Conservation (phyloP, 768 basidiomycete genomes). For the Tylopilus sp. region DNA sequence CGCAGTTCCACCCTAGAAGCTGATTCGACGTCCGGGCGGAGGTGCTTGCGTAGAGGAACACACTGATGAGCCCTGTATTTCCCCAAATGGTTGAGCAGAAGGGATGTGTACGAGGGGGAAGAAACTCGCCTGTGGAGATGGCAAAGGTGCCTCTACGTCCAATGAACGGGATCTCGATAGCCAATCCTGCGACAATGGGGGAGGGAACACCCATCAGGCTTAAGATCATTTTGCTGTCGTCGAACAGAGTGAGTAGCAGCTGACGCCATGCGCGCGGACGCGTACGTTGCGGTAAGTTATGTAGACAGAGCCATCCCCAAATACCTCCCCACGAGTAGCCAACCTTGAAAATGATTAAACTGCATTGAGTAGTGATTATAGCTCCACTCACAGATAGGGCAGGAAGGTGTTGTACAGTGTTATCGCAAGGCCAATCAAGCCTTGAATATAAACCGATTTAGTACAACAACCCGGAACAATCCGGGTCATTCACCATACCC, state of each 20-base stretch:
- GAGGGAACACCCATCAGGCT: slow-evolving; percentile 68
- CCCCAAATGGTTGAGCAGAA: slow-evolving; percentile 42
- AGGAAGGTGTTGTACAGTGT: slow-evolving; percentile 60
- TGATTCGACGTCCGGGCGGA: slow-evolving; percentile 67
- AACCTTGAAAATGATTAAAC: slow-evolving; percentile 38
- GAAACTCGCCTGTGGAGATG: slow-evolving; percentile 54
- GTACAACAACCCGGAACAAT: background rate
- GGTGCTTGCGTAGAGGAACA: slow-evolving; percentile 71
- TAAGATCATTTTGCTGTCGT: slow-evolving; percentile 63
- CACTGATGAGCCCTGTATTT: slow-evolving; percentile 65
- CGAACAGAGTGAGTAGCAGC: background rate
- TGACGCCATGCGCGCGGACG: slow-evolving; percentile 3
- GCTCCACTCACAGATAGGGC: slow-evolving; percentile 43
- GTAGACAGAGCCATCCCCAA: slow-evolving; percentile 67
- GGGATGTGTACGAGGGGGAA: slow-evolving; percentile 10
- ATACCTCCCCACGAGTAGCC: slow-evolving; percentile 57
- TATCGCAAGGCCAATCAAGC: slow-evolving; percentile 72
- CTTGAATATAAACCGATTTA: slow-evolving; percentile 31
- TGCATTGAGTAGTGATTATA: background rate
- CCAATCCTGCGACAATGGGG: slow-evolving; percentile 66
- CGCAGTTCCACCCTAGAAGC: slow-evolving; percentile 80
- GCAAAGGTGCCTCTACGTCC: slow-evolving; percentile 69
- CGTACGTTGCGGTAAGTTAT: slow-evolving; percentile 70
- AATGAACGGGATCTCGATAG: slow-evolving; percentile 60
- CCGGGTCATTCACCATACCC: slow-evolving; percentile 39